Evolutionary conservation across 352 stramenopile species (phyloP).

Genomic region (Pythium vanterpoolii): DNA sequence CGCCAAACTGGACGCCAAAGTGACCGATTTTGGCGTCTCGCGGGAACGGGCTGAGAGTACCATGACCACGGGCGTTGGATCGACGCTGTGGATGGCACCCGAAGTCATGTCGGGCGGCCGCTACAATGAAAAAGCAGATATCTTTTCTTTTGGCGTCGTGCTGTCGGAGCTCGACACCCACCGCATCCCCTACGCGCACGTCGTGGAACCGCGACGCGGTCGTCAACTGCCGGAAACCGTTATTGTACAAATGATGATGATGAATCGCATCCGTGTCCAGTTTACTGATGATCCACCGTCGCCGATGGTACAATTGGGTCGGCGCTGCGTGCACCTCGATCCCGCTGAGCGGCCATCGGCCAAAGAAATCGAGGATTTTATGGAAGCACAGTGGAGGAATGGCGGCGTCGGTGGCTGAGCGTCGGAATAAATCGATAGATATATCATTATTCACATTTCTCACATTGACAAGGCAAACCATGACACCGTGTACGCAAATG

Average conservation of each 20-base stretch:
- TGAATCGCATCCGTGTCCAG: conserved; percentile 5
- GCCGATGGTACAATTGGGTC: conserved; percentile 6
- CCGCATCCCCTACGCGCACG: background rate
- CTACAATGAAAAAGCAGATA: conserved; percentile 20
- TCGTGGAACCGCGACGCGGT: conserved; percentile 1
- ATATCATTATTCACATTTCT: background rate
- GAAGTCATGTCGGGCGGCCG: conserved; percentile 27
- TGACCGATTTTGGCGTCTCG: conserved; percentile 16
- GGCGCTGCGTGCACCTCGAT: conserved; percentile 3
- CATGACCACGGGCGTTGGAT: conserved; percentile 14
- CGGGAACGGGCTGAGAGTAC: conserved; percentile 6
- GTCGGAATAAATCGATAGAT: background rate
- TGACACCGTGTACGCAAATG: too few relatives aligned
- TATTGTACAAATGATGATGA: conserved; percentile 8
- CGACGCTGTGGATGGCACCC: conserved; percentile 25
- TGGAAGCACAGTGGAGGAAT: background rate
- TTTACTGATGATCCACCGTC: conserved; percentile 7
- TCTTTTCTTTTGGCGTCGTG: conserved; percentile 15
- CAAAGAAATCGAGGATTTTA: background rate
- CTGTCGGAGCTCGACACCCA: conserved; percentile 9
- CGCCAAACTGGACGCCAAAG: conserved; percentile 4
- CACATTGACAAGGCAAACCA: too few relatives aligned
- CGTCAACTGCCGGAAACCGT: conserved; percentile 9
- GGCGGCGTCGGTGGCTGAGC: background rate
- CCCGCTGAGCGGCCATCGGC: conserved; percentile 3